These are phyloP conservation scores for Candida xyloterini DNA, from an alignment of 805 yeast species.

Conservation along the genomic window DNA sequence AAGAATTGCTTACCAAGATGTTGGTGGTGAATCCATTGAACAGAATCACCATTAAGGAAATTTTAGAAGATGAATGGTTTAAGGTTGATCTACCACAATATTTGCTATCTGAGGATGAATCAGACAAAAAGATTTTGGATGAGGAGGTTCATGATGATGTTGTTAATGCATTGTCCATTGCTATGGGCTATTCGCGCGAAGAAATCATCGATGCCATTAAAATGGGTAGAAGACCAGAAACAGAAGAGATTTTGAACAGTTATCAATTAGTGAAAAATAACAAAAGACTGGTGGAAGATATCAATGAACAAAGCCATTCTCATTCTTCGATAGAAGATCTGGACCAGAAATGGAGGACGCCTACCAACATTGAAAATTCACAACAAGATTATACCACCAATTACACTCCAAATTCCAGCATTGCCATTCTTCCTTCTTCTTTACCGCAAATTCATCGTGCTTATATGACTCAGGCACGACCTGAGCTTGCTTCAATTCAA, in stretches of 20 bases:
- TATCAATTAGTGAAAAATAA: constrained; percentile 81
- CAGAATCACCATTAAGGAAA: constrained; percentile 88
- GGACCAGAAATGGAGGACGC: constrained; percentile 30
- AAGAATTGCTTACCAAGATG: constrained; percentile 80
- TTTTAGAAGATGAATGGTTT: constrained; percentile 94
- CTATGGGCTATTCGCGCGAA: constrained; percentile 87
- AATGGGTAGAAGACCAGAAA: constrained; percentile 39
- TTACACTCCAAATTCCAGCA: constrained; percentile 68
- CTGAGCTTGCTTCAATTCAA: constrained; percentile 34
- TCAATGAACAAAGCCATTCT: constrained; percentile 39
- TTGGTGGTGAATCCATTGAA: constrained; percentile 91
- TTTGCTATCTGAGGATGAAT: constrained; percentile 57
- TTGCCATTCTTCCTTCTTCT: constrained; percentile 90
- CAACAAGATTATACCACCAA: constrained; percentile 32
- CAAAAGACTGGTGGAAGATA: constrained; percentile 62
- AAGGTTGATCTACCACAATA: constrained; percentile 76
- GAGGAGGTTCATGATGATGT: constrained; percentile 68
- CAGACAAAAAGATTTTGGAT: constrained; percentile 31
- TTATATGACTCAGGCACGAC: constrained; percentile 58
- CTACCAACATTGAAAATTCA: constrained; percentile 27
- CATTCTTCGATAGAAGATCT: constrained; percentile 4
- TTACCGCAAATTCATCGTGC: constrained; percentile 94
- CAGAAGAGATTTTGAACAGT: constrained; percentile 83
- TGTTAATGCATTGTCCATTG: constrained; percentile 66
- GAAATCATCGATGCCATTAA: constrained; percentile 70